phyloP scores from a whole-genome alignment of 2,329 filamentous ascomycete genomes.

The Trichophaea hybrida region DNA sequence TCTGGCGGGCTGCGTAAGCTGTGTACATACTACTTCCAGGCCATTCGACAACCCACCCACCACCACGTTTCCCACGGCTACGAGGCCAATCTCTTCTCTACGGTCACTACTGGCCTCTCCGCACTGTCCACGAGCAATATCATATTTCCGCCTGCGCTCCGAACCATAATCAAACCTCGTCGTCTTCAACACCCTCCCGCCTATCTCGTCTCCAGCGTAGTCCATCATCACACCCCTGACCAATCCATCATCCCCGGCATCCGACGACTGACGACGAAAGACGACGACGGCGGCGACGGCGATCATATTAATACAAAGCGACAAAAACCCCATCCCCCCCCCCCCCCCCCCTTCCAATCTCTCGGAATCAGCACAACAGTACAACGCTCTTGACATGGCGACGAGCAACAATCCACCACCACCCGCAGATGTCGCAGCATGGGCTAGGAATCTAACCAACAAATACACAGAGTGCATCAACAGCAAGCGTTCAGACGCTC shows the following conservation, averaged over 20 bases:
- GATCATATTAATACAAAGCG: neutral
- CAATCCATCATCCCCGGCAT: neutral
- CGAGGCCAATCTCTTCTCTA: neutral
- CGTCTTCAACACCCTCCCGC: neutral
- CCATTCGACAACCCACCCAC: constrained; percentile 21
- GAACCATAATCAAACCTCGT: neutral
- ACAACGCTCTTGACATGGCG: constrained; percentile 5
- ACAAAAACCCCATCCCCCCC: constrained; percentile 2
- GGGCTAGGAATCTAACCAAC: constrained; percentile 10
- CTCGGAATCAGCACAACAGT: neutral
- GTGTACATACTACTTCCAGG: constrained; percentile 16
- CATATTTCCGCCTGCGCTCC: neutral
- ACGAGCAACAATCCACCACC: constrained; percentile 1
- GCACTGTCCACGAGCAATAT: neutral
- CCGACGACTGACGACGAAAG: neutral
- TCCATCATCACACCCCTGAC: neutral
- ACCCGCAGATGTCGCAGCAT: neutral
- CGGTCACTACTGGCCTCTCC: neutral
- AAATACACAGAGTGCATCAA: constrained; percentile 16
- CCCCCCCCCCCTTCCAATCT: constrained; percentile 5
- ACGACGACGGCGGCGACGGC: neutral
- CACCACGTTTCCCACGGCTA: constrained; percentile 1
- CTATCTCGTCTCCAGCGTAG: no score
- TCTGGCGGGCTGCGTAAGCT: constrained; percentile 12
- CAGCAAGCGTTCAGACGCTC: constrained; percentile 24